Percentiles rank a stretch among this genome's conserved stretches.
Evolutionary conservation across 768 basidiomycete species (phyloP).

Genomic region (Lepiota brunneoincarnata): DNA sequence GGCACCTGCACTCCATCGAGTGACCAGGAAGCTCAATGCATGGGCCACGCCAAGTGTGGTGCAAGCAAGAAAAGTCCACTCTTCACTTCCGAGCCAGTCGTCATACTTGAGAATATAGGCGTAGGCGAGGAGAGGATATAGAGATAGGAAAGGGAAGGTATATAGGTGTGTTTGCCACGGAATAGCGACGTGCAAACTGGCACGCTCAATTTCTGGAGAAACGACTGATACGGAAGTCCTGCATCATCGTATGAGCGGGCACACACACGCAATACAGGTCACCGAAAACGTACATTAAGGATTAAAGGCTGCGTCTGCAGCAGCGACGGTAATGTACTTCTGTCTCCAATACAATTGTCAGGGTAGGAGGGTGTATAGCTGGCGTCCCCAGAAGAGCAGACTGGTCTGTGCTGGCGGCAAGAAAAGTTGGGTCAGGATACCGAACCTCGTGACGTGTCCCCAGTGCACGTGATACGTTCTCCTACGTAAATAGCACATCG

Average conservation of each 20-base stretch:
- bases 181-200: constrained; percentile 62
- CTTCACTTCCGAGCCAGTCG: constrained; percentile 87
- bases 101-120: constrained; percentile 92
- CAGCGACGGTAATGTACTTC: too few species aligned
- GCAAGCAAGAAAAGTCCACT: constrained; percentile 96
- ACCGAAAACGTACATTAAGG: constrained; percentile 11
- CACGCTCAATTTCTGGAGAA: constrained; percentile 66
- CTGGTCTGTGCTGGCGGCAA: not conserved
- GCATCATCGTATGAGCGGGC: constrained; percentile 9
- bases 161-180: constrained; percentile 76
- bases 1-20: constrained; percentile 83
- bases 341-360: too few species aligned
- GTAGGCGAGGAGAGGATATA: constrained; percentile 84
- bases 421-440: not conserved
- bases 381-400: too few species aligned
- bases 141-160: constrained; percentile 69
- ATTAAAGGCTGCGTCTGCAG: too few species aligned
- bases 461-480: constrained; percentile 7
- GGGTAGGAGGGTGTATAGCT: too few species aligned
- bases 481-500: not conserved
- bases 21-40: constrained; percentile 88
- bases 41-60: constrained; percentile 83
- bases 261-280: not conserved
- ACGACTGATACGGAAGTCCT: constrained; percentile 53
- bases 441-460: constrained; percentile 9